These are phyloP conservation scores for Aspergillus brasiliensis DNA, from an alignment of 2,329 filamentous ascomycete species.

Conservation along the genomic window DNA sequence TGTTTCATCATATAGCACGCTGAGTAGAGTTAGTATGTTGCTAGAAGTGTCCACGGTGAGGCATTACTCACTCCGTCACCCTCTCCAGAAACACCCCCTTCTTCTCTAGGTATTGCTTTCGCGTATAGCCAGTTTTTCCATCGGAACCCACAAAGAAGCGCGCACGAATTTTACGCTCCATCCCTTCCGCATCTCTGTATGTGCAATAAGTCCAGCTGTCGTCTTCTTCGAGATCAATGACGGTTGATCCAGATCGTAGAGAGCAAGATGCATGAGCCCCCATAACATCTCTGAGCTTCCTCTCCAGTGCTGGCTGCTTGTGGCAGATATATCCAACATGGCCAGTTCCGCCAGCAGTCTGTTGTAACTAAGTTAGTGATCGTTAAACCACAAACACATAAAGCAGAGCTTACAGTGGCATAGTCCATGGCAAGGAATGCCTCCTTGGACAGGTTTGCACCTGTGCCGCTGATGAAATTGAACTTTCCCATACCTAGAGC, in stretches of 20 bases:
- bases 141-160: slow-evolving; percentile 49
- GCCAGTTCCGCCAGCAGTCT: slow-evolving; percentile 28
- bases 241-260: slow-evolving; percentile 19
- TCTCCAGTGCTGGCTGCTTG: slow-evolving; percentile 34
- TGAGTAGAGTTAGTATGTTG: slow-evolving; percentile 10
- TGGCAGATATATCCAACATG: slow-evolving; percentile 34
- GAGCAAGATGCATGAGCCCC: slow-evolving; percentile 12
- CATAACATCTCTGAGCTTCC: slow-evolving; percentile 22
- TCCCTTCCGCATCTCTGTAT: slow-evolving; percentile 24
- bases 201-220: slow-evolving; percentile 16
- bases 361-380: slow-evolving; percentile 7
- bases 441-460: slow-evolving; percentile 19
- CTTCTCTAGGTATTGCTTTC: slow-evolving; percentile 51
- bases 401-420: slow-evolving; percentile 14
- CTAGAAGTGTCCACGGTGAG: neutral
- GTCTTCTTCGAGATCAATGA: slow-evolving; percentile 20
- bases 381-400: slow-evolving; percentile 1
- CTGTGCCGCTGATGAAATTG: slow-evolving; percentile 28
- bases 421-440: slow-evolving; percentile 29
- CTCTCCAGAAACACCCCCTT: slow-evolving; percentile 42
- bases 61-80: slow-evolving; percentile 18
- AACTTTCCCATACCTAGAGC: slow-evolving; percentile 21
- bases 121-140: slow-evolving; percentile 51
- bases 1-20: slow-evolving; percentile 28
- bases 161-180: slow-evolving; percentile 19